Conservation (phyloP, 2,329 filamentous ascomycete genomes). For the Fusarium heterosporum region DNA sequence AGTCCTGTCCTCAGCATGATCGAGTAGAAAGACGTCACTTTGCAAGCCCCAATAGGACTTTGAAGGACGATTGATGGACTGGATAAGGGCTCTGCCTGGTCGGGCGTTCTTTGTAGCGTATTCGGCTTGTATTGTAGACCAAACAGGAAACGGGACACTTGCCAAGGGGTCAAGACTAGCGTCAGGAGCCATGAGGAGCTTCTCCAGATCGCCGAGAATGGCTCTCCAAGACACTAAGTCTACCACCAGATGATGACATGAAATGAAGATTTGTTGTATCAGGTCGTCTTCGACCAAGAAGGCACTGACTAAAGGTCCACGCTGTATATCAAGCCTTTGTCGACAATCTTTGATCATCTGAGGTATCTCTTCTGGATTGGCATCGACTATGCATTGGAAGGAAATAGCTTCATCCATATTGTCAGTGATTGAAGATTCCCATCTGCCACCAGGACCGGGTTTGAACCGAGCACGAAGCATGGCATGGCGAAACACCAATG, state of each 20-base stretch:
- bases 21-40: neutral
- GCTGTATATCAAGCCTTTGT: neutral
- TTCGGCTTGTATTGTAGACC: neutral
- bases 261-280: neutral
- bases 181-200: neutral
- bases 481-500: neutral
- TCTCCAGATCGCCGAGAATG: conserved; percentile 25
- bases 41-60: neutral
- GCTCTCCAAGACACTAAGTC: conserved; percentile 37
- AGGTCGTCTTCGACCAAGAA: neutral
- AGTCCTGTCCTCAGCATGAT: neutral
- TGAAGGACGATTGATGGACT: neutral
- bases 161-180: neutral
- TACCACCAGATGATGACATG: conserved; percentile 27
- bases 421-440: neutral
- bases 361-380: neutral
- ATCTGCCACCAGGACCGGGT: neutral
- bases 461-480: neutral
- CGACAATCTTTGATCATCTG: neutral
- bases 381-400: neutral
- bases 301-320: neutral
- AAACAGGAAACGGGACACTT: neutral
- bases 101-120: neutral
- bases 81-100: neutral
- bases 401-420: neutral